A percentile compares a stretch with the other conserved stretches of the same genome.
phyloP scores from a whole-genome alignment of 495 filamentous ascomycete species.

The Penicillium daleae region DNA sequence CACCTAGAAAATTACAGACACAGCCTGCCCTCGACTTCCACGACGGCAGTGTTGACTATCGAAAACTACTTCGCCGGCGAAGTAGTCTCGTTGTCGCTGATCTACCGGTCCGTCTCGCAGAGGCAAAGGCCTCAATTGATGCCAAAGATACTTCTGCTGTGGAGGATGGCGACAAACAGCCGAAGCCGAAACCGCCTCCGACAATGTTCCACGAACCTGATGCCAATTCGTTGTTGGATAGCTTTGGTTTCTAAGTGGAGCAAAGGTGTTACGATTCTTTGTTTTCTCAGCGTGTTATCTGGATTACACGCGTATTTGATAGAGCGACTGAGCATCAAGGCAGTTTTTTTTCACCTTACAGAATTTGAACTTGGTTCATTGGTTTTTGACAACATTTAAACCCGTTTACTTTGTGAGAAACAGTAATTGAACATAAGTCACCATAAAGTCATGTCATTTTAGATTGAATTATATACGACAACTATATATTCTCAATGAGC shows the following conservation, averaged over 20 bases:
- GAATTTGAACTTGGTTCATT: background rate
- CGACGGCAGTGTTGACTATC: constrained; percentile 59
- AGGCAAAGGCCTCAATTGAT: constrained; percentile 28
- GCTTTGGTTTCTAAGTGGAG: constrained; percentile 65
- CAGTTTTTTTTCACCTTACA: background rate
- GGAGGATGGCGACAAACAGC: constrained; percentile 19
- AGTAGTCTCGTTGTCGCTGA: constrained; percentile 83
- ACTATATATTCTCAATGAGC: background rate
- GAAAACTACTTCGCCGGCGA: constrained; percentile 69
- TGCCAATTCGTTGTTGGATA: constrained; percentile 77
- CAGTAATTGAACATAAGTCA: background rate
- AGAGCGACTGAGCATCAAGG: constrained; percentile 15
- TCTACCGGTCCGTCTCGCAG: constrained; percentile 51
- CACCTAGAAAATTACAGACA: constrained; percentile 28
- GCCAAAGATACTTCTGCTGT: constrained; percentile 18
- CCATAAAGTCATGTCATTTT: background rate
- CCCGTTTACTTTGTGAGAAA: too few species aligned
- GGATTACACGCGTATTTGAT: constrained; percentile 10
- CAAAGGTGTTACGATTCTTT: background rate
- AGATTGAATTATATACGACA: background rate
- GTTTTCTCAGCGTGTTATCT: constrained; percentile 8
- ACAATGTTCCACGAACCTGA: constrained; percentile 90
- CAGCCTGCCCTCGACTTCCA: constrained; percentile 31
- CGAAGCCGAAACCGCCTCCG: constrained; percentile 65
- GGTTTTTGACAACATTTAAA: background rate